Base-by-base conservation (phyloP, 345 rosid genomes). In the Cochlearia excelsa region DNA sequence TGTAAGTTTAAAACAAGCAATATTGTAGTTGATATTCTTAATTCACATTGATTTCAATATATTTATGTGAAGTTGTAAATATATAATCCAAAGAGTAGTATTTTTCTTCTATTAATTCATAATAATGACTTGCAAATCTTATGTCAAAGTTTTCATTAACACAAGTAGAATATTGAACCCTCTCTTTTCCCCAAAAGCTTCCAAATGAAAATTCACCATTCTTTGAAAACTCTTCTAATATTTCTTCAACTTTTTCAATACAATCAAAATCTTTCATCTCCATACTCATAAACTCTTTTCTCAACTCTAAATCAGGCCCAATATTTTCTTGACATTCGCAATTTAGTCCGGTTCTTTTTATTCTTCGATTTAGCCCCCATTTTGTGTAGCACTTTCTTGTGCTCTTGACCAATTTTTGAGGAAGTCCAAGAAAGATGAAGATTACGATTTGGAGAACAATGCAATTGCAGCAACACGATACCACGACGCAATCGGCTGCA, bases 401-500 rank as follows among this genome's bases (percentile, higher is more conserved):
- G 74, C 79, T 85, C 57, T 56, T 70, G 42, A 81, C 38, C 9
- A 86, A 61, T 67, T 78, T 84, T 59, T 48, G 37, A 10, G 98
- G 96, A 46, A 84, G 76, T 58, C 68, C 71, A 58, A 88, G 70
- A 49, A 84, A 66, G 74, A 82, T n/a, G 61, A 79, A 84, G 75
- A 86, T 26, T 2, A 77, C 26, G 45, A 86, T 55, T 50, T 88
- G 90, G 23, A 91, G 78, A 56, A 79, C 58, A 74, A 91, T 53
- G 77, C 96, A 91, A 54, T 85, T 86, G 81, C 88, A 86, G 75
- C 96, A 84, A 63, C 98, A 88, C 0, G 85, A 81, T 35, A 88
- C 41, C 3, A 81, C 90, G 1, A 85, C 62, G 55, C 98, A 91
- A 53, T 91, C 98, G 4, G 90, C 86, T 2, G 82, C 90, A 11